Evolutionary conservation across 805 yeast species (phyloP).

Genomic region (Wickerhamomyces rabaulensis): DNA sequence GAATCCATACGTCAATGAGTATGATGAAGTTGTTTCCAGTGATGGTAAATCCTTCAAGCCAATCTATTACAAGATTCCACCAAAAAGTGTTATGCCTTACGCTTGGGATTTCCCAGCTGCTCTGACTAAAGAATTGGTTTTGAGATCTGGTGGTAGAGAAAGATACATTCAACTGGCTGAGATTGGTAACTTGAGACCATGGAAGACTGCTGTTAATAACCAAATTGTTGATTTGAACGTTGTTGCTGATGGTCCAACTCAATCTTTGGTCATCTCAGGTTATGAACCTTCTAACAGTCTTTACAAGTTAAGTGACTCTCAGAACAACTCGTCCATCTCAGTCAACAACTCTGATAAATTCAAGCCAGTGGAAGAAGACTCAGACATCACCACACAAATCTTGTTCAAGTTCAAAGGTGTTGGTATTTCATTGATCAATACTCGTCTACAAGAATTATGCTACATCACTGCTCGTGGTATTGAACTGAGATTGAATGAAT

Average conservation of each 20-base stretch:
- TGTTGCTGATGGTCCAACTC: conserved; percentile 94
- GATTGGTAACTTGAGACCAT: conserved; percentile 86
- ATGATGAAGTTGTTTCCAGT: conserved; percentile 50
- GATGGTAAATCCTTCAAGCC: conserved; percentile 63
- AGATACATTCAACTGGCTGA: conserved; percentile 84
- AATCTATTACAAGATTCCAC: conserved; percentile 73
- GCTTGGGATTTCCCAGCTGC: conserved; percentile 98
- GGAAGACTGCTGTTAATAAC: conserved; percentile 56
- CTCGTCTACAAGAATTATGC: conserved; percentile 68
- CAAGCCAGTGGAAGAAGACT: conserved; percentile 40
- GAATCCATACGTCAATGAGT: conserved; percentile 64
- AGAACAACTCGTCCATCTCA: conserved; percentile 26
- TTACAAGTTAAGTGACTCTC: conserved; percentile 44
- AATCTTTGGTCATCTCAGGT: conserved; percentile 76
- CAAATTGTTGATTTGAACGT: conserved; percentile 81
- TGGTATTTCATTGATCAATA: conserved; percentile 79
- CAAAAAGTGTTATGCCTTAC: conserved; percentile 94
- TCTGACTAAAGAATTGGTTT: conserved; percentile 67
- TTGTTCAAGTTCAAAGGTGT: conserved; percentile 73
- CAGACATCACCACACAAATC: conserved; percentile 33
- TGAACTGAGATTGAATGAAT: conserved; percentile 75
- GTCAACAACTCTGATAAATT: conserved; percentile 40
- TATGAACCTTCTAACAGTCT: conserved; percentile 75
- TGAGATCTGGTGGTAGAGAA: conserved; percentile 68
- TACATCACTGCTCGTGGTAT: conserved; percentile 80